Base-by-base conservation (phyloP, 2,329 filamentous ascomycete genomes). In the Fusarium brachygibbosum region DNA sequence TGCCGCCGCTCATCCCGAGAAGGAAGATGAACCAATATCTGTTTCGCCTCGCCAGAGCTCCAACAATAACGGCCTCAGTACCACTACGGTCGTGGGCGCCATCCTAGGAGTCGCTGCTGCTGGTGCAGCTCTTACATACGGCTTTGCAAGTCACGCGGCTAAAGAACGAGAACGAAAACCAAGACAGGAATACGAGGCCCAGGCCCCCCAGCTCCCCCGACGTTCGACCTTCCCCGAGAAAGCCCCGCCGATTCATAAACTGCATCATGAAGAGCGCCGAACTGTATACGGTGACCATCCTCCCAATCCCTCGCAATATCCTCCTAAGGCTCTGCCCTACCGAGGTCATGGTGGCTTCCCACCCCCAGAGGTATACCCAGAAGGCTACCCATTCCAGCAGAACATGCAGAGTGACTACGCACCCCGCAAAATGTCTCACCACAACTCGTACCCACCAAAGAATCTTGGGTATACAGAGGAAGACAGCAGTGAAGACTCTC, bases 71-170 rank as follows among this genome's bases (percentile, higher is more conserved):
- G 81, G 86, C 6, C 80, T 87, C 38, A 85, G 83, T 50, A 84
- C 88, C 40, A 90, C 90, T 70, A 87, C 88, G 21, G 84, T 94
- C 41, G 85, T 96, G 45, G 92, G 93, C 10, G 91, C 92, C 10
- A 83, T 97, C 13, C 84, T 97, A 49, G 93, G 93, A 42, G 92
- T 91, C 32, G 93, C 92, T 17, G 93, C 92, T n/a, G 92, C 92
- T 19, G 91, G 82, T 16, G 83, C 82, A 25, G 82, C 82, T n/a
- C 65, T 87, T 23, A 84, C 92, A 12, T 97, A 96, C 79, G 89
- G 88, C 23, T 90, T 93, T 82, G 85, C 89, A 68, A 75, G 66
- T 19, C 71, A 67, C 82, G 85, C 88, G 67, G 72, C 69, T n/a
- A 73, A 68, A 31, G 72, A 75, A n/a, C 89, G 87, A 69, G 84